Conservation (phyloP, 192 early-diverging fungal species). For the Entomortierella chlamydospora region DNA sequence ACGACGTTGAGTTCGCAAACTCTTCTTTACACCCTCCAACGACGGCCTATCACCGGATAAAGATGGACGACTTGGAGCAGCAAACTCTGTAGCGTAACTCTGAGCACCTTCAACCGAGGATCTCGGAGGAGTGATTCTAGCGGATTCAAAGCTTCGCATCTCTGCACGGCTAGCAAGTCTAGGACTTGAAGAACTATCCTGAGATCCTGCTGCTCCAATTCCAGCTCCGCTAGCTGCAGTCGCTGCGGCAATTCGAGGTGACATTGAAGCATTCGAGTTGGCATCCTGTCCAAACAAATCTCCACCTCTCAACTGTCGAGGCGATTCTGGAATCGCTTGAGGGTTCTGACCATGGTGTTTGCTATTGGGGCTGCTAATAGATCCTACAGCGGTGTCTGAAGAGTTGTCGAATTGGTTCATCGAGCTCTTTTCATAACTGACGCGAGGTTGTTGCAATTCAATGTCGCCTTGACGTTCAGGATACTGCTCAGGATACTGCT, state of each 20-base stretch:
- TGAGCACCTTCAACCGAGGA: constrained; percentile 35
- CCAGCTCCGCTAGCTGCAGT: not conserved
- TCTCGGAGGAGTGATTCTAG: constrained; percentile 29
- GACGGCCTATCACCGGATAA: constrained; percentile 23
- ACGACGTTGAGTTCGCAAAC: constrained; percentile 34
- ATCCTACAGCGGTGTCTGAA: constrained; percentile 31
- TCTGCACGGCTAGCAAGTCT: constrained; percentile 13
- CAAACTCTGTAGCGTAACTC: constrained; percentile 38
- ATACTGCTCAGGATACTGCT: constrained; percentile 11
- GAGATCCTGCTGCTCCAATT: not conserved
- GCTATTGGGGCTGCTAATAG: constrained; percentile 16
- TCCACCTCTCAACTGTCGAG: constrained; percentile 44
- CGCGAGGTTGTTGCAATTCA: not conserved
- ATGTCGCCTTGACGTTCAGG: constrained; percentile 1
- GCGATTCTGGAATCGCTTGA: constrained; percentile 37
- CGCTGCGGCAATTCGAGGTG: constrained; percentile 14
- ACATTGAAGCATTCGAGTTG: not conserved
- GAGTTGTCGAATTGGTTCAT: constrained; percentile 37
- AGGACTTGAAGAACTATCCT: constrained; percentile 18
- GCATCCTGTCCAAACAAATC: constrained; percentile 51
- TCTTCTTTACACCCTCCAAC: constrained; percentile 29
- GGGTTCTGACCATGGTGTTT: constrained; percentile 47
- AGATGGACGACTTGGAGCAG: constrained; percentile 17
- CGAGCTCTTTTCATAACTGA: constrained; percentile 38
- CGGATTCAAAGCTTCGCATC: constrained; percentile 46